A percentile compares a stretch with the other conserved stretches of the same genome.
phyloP scores from a whole-genome alignment of 225 moss, liverwort and hornwort genomes.

The Marchantia polymorpha region DNA sequence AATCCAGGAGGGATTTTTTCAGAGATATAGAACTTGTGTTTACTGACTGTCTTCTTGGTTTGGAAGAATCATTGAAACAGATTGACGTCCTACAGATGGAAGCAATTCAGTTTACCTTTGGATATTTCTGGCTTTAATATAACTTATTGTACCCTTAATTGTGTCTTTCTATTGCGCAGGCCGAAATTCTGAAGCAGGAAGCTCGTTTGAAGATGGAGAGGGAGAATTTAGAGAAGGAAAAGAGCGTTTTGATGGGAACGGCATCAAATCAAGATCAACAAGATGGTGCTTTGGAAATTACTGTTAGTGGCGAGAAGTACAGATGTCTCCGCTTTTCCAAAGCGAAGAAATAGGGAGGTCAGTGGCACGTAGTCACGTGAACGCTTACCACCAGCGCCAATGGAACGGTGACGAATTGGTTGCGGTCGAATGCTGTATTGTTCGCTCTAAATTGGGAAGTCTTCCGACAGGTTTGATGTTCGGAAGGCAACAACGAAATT shows the following conservation, averaged over 20 bases:
- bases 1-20: too few species aligned
- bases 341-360: conserved; percentile 62
- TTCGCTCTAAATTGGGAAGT: neutral
- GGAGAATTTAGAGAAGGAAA: conserved; percentile 96
- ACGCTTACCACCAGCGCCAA: neutral
- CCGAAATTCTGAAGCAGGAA: conserved; percentile 91
- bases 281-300: conserved; percentile 95
- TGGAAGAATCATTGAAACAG: too few species aligned
- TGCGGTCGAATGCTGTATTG: neutral
- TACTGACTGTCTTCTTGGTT: too few species aligned
- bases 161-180: conserved; percentile 34
- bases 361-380: neutral
- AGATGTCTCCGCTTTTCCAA: conserved; percentile 87
- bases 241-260: conserved; percentile 97
- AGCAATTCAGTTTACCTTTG: neutral
- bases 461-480: neutral
- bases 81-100: too few species aligned
- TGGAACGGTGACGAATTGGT: neutral
- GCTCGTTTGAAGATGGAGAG: conserved; percentile 76
- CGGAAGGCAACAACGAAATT: neutral
- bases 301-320: conserved; percentile 95
- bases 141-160: neutral
- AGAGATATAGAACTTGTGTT: too few species aligned
- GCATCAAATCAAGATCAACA: conserved; percentile 91
- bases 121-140: neutral